These are phyloP conservation scores for Anacardium occidentale DNA, from an alignment of 345 rosid species.

Conservation along the genomic window DNA sequence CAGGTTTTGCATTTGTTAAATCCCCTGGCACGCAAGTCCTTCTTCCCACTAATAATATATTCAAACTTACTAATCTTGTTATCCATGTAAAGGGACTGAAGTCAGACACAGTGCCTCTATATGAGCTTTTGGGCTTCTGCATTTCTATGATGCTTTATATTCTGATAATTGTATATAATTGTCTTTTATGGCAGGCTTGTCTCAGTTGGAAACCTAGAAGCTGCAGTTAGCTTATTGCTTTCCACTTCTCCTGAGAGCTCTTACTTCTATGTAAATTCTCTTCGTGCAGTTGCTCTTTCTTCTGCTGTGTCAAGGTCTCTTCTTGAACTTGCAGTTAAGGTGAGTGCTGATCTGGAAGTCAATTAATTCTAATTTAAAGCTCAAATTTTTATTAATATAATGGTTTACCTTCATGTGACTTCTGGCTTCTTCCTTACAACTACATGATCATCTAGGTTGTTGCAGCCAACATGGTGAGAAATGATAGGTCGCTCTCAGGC, in stretches of 20 bases:
- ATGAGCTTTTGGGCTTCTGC: neutral
- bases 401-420: neutral
- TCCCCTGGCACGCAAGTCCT: neutral
- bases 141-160: neutral
- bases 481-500: constrained; percentile 83
- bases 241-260: constrained; percentile 87
- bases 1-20: neutral
- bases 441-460: constrained; percentile 57
- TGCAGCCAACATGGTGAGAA: constrained; percentile 97
- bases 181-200: constrained; percentile 65
- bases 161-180: constrained; percentile 9
- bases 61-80: neutral
- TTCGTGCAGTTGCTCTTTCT: constrained; percentile 96
- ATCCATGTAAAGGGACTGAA: neutral
- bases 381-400: neutral
- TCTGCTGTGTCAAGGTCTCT: constrained; percentile 96
- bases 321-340: constrained; percentile 95
- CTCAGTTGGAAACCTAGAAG: constrained; percentile 89
- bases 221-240: constrained; percentile 92
- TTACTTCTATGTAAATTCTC: constrained; percentile 87
- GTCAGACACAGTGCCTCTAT: neutral
- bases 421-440: constrained; percentile 3
- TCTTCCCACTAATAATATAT: neutral
- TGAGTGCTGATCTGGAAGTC: constrained; percentile 23
- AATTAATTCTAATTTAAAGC: neutral